Evolutionary conservation across 2,329 filamentous ascomycete genomes (phyloP), one percentile per base, ranked within the genome.

Genomic region (Trichophyton equinum): DNA sequence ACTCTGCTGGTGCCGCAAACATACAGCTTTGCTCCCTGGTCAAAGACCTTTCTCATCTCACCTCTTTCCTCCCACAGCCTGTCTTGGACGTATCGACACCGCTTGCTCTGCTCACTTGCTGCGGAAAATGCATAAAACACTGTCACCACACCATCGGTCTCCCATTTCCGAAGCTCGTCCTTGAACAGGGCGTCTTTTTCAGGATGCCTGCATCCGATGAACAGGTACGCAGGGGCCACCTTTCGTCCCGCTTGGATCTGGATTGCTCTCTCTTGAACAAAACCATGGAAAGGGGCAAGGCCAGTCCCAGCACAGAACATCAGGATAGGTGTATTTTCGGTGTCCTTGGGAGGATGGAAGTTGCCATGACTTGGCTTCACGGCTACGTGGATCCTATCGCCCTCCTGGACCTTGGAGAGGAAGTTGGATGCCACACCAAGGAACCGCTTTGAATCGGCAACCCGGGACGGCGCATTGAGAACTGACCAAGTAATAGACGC

Each of bases 41-140:
- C 51, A 15, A 55, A 55, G 51, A 55, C 27, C 51, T 55, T 55
- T 36, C 51, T 55, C 51, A 55, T 55, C 9, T 33, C 51, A 18
- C 33, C 30, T 36, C 51, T 36, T 30, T 55, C 51, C 51, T 55
- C 51, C 51, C 51, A 55, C 13, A 55, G 27, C 15, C 51, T 55
- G 27, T 55, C 51, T n/a, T 55, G 51, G 25, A 55, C 51, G 20
- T 55, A 30, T 20, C 51, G 51, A 27, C 51, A 55, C 27, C 15
- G 25, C 51, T 55, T 55, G 51, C 51, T 55, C 27, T 55, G 51
- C 15, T 55, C 51, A 20, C 51, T 55, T n/a, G 51, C 51, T n/a
- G 11, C n/a, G 1, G 51, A 55, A 36, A 55, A 55, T 15, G 51
- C 51, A 27, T 55, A 55, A 20, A 38, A 55, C 27, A 55, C 51